phyloP scores from a whole-genome alignment of 73 alveolate genomes.

The Paramecium primaurelia region DNA sequence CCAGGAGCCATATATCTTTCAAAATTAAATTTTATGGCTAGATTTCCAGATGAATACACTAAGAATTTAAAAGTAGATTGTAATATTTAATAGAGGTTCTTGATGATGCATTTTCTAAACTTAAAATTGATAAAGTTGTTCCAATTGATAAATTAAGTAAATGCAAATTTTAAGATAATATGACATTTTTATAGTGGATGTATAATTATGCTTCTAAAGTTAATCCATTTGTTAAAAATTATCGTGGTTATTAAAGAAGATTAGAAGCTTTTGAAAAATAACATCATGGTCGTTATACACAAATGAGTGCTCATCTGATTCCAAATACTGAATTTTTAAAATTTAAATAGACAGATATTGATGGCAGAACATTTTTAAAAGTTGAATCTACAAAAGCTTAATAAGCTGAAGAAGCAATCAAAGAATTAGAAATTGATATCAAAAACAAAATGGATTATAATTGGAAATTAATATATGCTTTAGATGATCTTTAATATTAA shows the following conservation, averaged over 20 bases:
- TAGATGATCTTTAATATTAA: slow-evolving; percentile 1
- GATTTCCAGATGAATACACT: slow-evolving; percentile 45
- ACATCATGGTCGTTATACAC: slow-evolving; percentile 39
- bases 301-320: slow-evolving; percentile 48
- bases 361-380: slow-evolving; percentile 17
- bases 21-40: slow-evolving; percentile 9
- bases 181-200: slow-evolving; percentile 40
- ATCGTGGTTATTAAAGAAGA: slow-evolving; percentile 13
- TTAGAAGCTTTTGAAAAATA: slow-evolving; percentile 36
- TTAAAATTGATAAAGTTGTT: slow-evolving; percentile 29
- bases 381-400: neutral
- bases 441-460: slow-evolving; percentile 39
- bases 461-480: slow-evolving; percentile 38
- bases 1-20: neutral
- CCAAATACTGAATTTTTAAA: slow-evolving; percentile 38
- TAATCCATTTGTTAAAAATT: slow-evolving; percentile 6
- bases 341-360: neutral
- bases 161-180: slow-evolving; percentile 29
- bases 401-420: neutral
- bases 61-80: slow-evolving; percentile 9
- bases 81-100: neutral
- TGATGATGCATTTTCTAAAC: slow-evolving; percentile 48
- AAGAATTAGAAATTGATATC: slow-evolving; percentile 1
- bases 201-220: neutral
- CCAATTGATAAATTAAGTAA: slow-evolving; percentile 41